Evolutionary conservation across 2,329 filamentous ascomycete species (phyloP), one percentile per base, ranked within the genome.

Genomic region (Colletotrichum tropicale): DNA sequence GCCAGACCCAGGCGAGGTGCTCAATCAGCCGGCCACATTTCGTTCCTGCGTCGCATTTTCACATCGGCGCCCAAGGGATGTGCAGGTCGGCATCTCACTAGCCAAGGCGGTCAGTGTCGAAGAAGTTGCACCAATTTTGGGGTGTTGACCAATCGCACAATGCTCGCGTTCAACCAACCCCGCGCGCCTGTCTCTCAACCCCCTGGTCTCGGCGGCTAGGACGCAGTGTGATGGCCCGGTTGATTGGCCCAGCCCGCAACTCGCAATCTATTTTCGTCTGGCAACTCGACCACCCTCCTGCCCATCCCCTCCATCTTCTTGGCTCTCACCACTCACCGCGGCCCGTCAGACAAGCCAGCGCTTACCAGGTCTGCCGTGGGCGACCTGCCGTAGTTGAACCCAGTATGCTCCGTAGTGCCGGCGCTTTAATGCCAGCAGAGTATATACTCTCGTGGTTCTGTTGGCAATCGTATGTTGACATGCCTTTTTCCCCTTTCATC

Each of bases 151-250:
- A 76, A 76, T 75, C 52, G 66, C 61, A 58, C 60, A n/a, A 62
- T 24, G 56, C 71, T 66, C 65, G 38, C 65, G 56, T 60, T 26
- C 28, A 62, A 71, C 77, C 77, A 77, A 66, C 77, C 77, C 68
- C 75, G 75, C 77, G 77, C 77, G 77, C 70, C 71, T 76, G 71
- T 78, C 64, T 69, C 32, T 66, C 55, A 43, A 65, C 62, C 61
- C 68, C 66, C 70, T 77, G 69, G 72, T 66, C 77, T 77, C 75
- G 77, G 77, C 77, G 77, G 75, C 77, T 78, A 78, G 21, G 58
- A 75, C 82, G 82, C 82, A 83, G 80, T 79, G 82, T 83, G 82
- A 83, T 81, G 74, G 71, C 66, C 36, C 52, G 74, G 34, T 65
- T 80, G 72, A 83, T 83, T 83, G 82, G 82, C 38, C 77, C 67